Evolutionary conservation across 2,329 filamentous ascomycete species (phyloP), one percentile per base, ranked within the genome.

Genomic region (Verticillium nonalfalfae): DNA sequence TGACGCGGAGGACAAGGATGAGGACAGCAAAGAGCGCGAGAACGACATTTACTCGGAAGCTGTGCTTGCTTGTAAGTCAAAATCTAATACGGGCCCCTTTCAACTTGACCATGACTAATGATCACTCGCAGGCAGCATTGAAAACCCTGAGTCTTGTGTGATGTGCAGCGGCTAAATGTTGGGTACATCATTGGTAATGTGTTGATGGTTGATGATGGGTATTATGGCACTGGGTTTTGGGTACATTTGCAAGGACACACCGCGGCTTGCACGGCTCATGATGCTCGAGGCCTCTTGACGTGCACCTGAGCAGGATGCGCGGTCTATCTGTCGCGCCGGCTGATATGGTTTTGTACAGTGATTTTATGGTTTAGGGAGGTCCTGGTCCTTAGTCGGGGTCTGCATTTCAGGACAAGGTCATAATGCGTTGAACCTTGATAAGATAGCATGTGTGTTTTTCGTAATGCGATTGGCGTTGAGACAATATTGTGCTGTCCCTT

Each of bases 11-110:
- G 93, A 96, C 69, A 83, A 83, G 56, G 84, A 89, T 62, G 82
- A 85, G 31, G 85, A 89, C 65, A 92, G 84, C 70, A 85, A 88
- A 66, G 87, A 89, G 67, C 85, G 90, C 11, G 93, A 97, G 75
- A 86, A 86, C 58, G 94, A 99, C 73, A 99, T 99, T 69, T 99
- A 97, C 76, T 94, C 94, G 0, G 91, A 98, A 68, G 91, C 93
- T 62, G 93, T 91, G 15, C 81, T 99, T 73, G 86, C 88, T 70
- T 99, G 95, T 89, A 81, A 87, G 87, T 82, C 60, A 26, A 26
- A 26, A 26, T 3, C 26, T 26, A 26, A 4, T 4, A 26, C 26
- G 57, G 31, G 5, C 26, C 39, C 6, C 35, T 36, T 52, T 21
- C 7, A 7, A n/a, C 36, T 36, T 26, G 18, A 18, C 14, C 60